Base-by-base conservation (phyloP, 495 filamentous ascomycete species). In the Annulohypoxylon moriforme region DNA sequence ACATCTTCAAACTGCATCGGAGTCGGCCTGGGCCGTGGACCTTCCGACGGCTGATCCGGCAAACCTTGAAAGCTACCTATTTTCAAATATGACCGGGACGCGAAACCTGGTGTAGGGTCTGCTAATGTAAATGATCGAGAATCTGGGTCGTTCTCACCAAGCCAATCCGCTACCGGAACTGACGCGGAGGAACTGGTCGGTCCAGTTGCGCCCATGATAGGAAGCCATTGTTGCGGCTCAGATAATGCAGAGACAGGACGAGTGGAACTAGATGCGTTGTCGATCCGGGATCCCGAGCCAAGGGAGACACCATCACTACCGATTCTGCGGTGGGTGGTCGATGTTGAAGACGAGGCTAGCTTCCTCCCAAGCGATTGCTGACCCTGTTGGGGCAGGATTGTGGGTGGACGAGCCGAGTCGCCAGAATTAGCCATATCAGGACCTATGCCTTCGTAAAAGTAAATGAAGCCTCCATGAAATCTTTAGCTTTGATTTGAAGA, bases 1-100 rank as follows among this genome's bases (percentile, higher is more conserved):
- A 42, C 33, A 40, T 65, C 62, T 11, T 71, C 47, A 31, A 71
- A 61, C 27, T 56, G 55, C 13, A 66, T 46, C 1, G 68, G 60
- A 27, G 46, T 38, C 40, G 61, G 68, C 29, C 42, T 66, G 25
- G 56, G 49, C 11, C 56, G 46, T 34, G 46, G 11, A n/a, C 5
- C 22, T 60, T 42, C 44, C 18, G 42, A 34, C 36, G 31, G 16
- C 7, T 44, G 20, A 27, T 1, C 68, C 14, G 46, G 49, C 36
- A 34, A 33, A 11, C 8, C 29, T 50, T 42, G 42, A 16, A 29
- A 31, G 33, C 53, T 33, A 18, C 24, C 59, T 3, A n/a, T 13
- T 14, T 57, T 33, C 3, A 44, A 4, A 1, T 24, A 14, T 10
- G 46, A 49, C 49, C 31, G 60, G 18, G 55, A 31, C 4, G 44